These are phyloP conservation scores for Astrothelium subdiscretum DNA, from an alignment of 495 filamentous ascomycete genomes.

Conservation along the genomic window DNA sequence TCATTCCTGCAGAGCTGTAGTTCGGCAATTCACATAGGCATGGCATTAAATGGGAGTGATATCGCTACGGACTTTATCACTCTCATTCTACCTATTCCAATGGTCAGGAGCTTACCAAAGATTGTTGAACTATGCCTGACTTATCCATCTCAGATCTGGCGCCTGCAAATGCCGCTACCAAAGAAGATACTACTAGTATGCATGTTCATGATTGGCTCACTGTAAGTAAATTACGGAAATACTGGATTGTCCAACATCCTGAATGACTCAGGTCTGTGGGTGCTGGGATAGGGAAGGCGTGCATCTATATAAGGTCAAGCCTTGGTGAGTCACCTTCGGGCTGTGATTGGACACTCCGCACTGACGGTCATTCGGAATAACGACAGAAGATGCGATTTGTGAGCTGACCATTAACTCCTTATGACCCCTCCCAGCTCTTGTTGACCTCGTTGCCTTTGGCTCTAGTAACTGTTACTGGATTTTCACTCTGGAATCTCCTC, in stretches of 20 bases:
- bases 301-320: no score
- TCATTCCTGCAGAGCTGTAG: no score
- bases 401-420: no score
- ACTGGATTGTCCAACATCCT: no score
- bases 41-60: background rate
- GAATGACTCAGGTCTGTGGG: background rate
- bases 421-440: no score
- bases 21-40: no score
- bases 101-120: background rate
- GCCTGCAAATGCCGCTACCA: background rate
- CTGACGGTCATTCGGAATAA: no score
- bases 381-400: no score
- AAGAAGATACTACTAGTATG: background rate
- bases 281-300: background rate
- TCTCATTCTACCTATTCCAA: background rate
- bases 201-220: background rate
- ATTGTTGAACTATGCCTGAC: background rate
- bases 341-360: no score
- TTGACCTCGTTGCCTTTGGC: no score
- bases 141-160: background rate
- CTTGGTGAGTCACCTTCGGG: no score
- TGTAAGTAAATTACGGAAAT: no score
- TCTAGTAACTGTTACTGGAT: background rate
- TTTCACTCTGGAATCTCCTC: slow-evolving; percentile 5
- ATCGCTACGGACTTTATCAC: background rate